Evolutionary conservation across 1,284 basidiomycete species (phyloP), one percentile per base, ranked within the genome.

Genomic region (Malassezia caprae): DNA sequence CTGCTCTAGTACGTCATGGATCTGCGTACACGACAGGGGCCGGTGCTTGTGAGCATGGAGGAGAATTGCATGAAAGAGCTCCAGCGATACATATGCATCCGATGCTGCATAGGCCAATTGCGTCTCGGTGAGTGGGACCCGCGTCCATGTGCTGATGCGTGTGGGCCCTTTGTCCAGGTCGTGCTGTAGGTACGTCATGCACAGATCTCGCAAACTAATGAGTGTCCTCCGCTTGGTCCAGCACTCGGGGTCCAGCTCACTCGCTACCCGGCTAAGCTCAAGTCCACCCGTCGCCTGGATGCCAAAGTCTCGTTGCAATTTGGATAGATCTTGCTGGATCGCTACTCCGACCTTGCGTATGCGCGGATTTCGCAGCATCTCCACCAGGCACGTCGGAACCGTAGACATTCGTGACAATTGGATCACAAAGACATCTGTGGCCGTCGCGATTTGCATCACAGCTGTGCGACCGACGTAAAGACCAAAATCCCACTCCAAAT

Each of bases 91-190:
- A 37, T 65, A 65, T 2, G 62, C 63, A 32, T 70, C 68, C 43
- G 54, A 62, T 0, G 67, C 67, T 2, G 68, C 68, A 47, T 70
- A 70, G 37, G 62, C 59, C n/a, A 62, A 48, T 51, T 70, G 68
- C 17, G 53, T 42, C 6, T 46, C 40, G 1, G 45, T 42, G 35
- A 70, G 45, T 6, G 57, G 59, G 2, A 34, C 49, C 5, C n/a
- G 39, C 17, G 60, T 53, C 68, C 68, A 70, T 34, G 60, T 48
- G 34, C 63, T 62, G 15, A 53, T 48, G 21, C 68, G 56, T 4
- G 65, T 59, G 6, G 39, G 30, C 27, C 59, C 64, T 53, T 70
- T 70, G 23, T 47, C 46, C 37, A 70, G 58, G 39, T 45, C 56
- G 21, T 51, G 43, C 0, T 60, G 58, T n/a, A 68, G 46, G 48